Evolutionary conservation across 306 rosid species (phyloP).

Genomic region (Quercus alba): DNA sequence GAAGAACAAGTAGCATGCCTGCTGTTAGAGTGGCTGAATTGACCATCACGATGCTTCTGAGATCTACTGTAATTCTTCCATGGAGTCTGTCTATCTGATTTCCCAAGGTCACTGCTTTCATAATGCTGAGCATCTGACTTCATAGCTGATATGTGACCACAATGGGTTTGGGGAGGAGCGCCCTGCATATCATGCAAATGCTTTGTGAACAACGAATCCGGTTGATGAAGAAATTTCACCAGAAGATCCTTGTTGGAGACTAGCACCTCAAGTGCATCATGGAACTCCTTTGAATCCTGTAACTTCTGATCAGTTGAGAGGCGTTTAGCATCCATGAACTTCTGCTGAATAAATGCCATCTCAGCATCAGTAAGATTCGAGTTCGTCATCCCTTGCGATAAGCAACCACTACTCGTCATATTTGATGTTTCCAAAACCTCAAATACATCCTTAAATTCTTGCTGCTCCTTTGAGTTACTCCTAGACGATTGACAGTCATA

Average conservation of each 20-base stretch:
- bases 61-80: slow-evolving; percentile 35
- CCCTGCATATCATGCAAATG: slow-evolving; percentile 75
- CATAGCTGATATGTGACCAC: slow-evolving; percentile 34
- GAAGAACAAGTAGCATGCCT: slow-evolving; percentile 35
- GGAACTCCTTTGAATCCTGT: slow-evolving; percentile 73
- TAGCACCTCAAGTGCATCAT: slow-evolving; percentile 71
- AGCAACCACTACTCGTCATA: slow-evolving; percentile 48
- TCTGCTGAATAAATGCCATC: slow-evolving; percentile 78
- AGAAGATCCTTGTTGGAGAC: slow-evolving; percentile 89
- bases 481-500: slow-evolving; percentile 49
- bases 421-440: slow-evolving; percentile 73
- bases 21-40: slow-evolving; percentile 41
- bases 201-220: slow-evolving; percentile 81
- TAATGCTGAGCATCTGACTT: slow-evolving; percentile 43
- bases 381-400: slow-evolving; percentile 39
- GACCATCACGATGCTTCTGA: slow-evolving; percentile 42
- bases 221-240: slow-evolving; percentile 72
- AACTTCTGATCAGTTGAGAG: slow-evolving; percentile 68
- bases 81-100: slow-evolving; percentile 42
- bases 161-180: slow-evolving; percentile 42
- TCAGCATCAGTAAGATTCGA: slow-evolving; percentile 56
- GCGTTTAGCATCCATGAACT: slow-evolving; percentile 88
- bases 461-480: slow-evolving; percentile 61
- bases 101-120: slow-evolving; percentile 38
- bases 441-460: slow-evolving; percentile 86